Evolutionary conservation across 106 monocot species (phyloP), one percentile per base, ranked within the genome.

Genomic region (Platanthera zijinensis): DNA sequence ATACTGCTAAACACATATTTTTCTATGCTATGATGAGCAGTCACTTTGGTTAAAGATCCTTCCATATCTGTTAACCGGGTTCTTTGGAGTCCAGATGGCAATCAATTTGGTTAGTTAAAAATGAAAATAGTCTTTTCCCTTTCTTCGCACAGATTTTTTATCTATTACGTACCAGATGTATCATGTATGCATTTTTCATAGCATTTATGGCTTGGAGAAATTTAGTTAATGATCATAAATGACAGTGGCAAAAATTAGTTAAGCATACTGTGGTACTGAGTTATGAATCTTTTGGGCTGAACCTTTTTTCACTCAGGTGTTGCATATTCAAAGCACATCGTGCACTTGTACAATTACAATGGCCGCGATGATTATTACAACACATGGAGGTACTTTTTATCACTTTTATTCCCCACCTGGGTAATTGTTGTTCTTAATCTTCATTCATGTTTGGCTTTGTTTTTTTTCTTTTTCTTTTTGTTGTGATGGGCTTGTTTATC

Each of bases 321-420:
- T 83, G 83, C 80, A 62, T 83, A 83, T 69, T 83, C 83, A 67
- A 83, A 90, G 78, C 87, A 90, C 52, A 78, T 90, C 77, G 88
- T 90, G 57, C 90, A 90, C 51, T 49, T 86, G 78, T 86, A 80
- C 73, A 80, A 49, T 56, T 88, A 76, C 51, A 80, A 83, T 75
- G 79, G 85, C 59, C 78, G 84, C 17, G 87, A 82, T 46, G 82
- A 84, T 49, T 84, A 32, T 53, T 45, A 53, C 76, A 59, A 45
- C 74, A 76, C 57, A 52, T 91, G 72, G 91, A 89, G 86, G 89
- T 88, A 67, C 62, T 70, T 70, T 48, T n/a, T 39, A 47, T 70
- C n/a, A 70, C 14, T 48, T 70, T 22, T 39, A 47, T 48, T 70
- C 48, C 48, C 47, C 15, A 70, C 12, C 11, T 32, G 32, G n/a